Evolutionary conservation across 306 rosid species (phyloP).

Genomic region (Trifolium subterraneum): DNA sequence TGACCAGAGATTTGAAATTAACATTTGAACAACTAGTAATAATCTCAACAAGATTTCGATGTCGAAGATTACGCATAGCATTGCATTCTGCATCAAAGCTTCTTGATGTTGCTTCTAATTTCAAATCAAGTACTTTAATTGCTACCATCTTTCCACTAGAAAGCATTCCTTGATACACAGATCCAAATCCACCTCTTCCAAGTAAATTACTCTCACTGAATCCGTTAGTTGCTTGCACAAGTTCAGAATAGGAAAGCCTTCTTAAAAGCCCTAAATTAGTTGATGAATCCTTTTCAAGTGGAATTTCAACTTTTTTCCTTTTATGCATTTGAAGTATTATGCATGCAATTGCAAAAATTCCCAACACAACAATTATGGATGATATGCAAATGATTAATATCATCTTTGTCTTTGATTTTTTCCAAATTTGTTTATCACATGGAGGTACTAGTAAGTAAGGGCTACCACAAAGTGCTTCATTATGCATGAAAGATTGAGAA

Average conservation of each 20-base stretch:
- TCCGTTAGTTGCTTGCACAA: constrained; percentile 37
- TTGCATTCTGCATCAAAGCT: constrained; percentile 41
- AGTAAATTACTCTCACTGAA: constrained; percentile 33
- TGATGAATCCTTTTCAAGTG: neutral
- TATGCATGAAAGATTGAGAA: constrained; percentile 42
- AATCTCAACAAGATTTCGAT: constrained; percentile 40
- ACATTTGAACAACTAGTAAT: constrained; percentile 36
- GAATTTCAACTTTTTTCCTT: constrained; percentile 9
- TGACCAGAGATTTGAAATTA: constrained; percentile 30
- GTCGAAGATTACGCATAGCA: constrained; percentile 39
- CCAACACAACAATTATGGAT: constrained; percentile 6
- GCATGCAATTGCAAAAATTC: constrained; percentile 11
- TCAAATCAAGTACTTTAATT: constrained; percentile 40
- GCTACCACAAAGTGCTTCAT: constrained; percentile 47
- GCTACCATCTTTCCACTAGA: constrained; percentile 36
- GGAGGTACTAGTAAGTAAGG: constrained; percentile 38
- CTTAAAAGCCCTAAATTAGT: neutral
- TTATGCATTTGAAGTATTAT: neutral
- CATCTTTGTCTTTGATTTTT: neutral
- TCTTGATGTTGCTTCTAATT: constrained; percentile 12
- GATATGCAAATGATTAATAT: constrained; percentile 13
- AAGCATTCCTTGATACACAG: constrained; percentile 41
- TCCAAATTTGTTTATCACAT: constrained; percentile 28
- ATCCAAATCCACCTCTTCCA: constrained; percentile 39
- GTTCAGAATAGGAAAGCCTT: constrained; percentile 38